Evolutionary conservation across 192 early-diverging fungal genomes (phyloP).

Genomic region (Thamnidium elegans): DNA sequence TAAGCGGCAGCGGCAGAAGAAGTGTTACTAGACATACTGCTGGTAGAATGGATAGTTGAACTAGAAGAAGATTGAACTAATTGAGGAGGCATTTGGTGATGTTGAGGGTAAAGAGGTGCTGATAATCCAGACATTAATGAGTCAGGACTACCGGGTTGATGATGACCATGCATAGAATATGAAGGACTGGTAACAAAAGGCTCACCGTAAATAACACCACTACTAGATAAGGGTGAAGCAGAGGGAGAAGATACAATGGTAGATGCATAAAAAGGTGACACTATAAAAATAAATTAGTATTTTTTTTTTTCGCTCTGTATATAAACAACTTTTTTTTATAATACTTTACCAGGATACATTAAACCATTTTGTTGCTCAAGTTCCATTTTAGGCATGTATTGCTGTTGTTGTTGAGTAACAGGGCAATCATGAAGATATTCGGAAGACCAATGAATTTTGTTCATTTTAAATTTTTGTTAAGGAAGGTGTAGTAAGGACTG

Average conservation of each 20-base stretch:
- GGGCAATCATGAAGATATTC: conserved; percentile 23
- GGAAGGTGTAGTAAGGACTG: not conserved
- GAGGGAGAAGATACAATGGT: conserved; percentile 5
- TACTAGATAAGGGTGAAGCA: not conserved
- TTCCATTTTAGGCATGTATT: conserved; percentile 2
- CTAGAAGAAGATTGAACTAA: conserved; percentile 24
- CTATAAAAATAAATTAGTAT: conserved; percentile 5
- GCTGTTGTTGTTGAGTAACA: conserved; percentile 7
- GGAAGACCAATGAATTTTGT: conserved; percentile 23
- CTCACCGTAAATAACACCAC: not conserved
- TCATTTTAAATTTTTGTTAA: conserved; percentile 7
- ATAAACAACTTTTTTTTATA: not conserved
- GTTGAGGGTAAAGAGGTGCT: conserved; percentile 16
- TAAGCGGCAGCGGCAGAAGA: conserved; percentile 23
- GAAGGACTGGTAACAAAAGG: not conserved
- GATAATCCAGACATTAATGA: conserved; percentile 23
- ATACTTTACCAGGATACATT: conserved; percentile 26
- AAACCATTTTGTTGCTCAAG: conserved; percentile 9
- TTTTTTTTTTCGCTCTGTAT: not conserved
- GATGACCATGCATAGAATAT: conserved; percentile 2
- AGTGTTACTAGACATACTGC: conserved; percentile 5
- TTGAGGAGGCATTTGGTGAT: conserved; percentile 19
- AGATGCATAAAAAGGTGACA: conserved; percentile 12
- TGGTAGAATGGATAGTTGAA: conserved; percentile 23
- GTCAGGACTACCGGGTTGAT: conserved; percentile 25